Conservation (phyloP, 2,329 filamentous ascomycete species). For the Grosmannia huntii region DNA sequence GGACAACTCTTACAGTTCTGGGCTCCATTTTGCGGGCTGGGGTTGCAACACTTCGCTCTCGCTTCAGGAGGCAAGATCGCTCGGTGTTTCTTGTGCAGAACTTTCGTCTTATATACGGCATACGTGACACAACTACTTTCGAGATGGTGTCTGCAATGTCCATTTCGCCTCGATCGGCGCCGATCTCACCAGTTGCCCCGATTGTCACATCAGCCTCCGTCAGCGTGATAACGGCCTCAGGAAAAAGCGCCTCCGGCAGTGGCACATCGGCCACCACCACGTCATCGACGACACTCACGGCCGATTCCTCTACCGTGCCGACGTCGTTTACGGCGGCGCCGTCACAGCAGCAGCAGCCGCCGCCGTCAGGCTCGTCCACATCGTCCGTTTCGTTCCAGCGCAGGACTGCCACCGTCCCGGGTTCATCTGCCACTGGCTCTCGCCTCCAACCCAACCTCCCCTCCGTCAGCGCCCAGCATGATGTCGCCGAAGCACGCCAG, state of each 20-base stretch:
- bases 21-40: neutral
- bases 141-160: neutral
- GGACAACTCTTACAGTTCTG: neutral
- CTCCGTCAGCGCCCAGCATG: slow-evolving; percentile 28
- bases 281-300: neutral
- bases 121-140: neutral
- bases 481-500: slow-evolving; percentile 42
- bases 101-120: neutral
- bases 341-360: neutral
- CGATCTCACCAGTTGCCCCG: neutral
- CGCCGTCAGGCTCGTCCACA: neutral
- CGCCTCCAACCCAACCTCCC: slow-evolving; percentile 21
- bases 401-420: neutral
- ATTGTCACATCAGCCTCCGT: neutral
- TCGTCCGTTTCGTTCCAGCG: neutral
- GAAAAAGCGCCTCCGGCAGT: neutral
- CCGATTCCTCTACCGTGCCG: neutral
- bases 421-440: neutral
- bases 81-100: neutral
- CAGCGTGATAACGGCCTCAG: neutral
- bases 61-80: too few species aligned
- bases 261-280: neutral
- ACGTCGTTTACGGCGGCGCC: neutral
- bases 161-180: neutral
- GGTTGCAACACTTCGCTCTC: neutral